Base-by-base conservation (phyloP, 306 rosid genomes). In the Vigna nakashimae region DNA sequence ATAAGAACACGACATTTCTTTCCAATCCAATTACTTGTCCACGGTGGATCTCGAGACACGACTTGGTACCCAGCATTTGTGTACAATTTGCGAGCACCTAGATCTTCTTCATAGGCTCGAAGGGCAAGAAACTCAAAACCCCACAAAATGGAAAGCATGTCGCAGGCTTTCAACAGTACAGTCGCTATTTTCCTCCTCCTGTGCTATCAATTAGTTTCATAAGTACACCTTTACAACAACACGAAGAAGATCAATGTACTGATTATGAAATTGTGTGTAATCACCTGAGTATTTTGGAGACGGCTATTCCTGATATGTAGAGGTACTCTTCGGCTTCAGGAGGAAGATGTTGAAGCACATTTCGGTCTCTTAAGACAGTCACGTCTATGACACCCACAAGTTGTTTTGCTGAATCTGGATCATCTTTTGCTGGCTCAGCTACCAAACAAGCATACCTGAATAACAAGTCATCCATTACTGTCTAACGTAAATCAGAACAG, bases 371-470 rank as follows among this genome's bases (percentile, higher is more conserved):
- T 32, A 84, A 69, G 56, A 78, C 92, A 1, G 98, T 92, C 18
- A 86, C 90, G 67, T 90, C 97, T 8, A 76, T 89, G 8, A 94
- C 90, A 34, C 98, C 98, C 9, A 94, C 97, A 22, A 94, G 67
- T 42, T 84, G 78, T 64, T 78, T 49, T 43, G 64, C 51, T 22
- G 85, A 72, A 66, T 86, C 65, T 43, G 74, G 34, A 60, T 42
- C 58, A 12, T 73, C 38, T 79, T 18, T 66, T 9, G 65, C 80
- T 12, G 86, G 56, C 88, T 89, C 97, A 28, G 97, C 96, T 2
- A 94, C 97, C 87, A 94, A 89, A 81, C 98, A 94, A 24, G 96
- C 97, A 77, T 94, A 90, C 85, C 97, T 94, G 81, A 4, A 73
- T 48, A 57, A 73, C 46, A 76, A 7, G 14, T 45, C 63, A 50